Evolutionary conservation across 2,329 filamentous ascomycete genomes (phyloP), one percentile per base, ranked within the genome.

Genomic region (Mycogone perniciosa): DNA sequence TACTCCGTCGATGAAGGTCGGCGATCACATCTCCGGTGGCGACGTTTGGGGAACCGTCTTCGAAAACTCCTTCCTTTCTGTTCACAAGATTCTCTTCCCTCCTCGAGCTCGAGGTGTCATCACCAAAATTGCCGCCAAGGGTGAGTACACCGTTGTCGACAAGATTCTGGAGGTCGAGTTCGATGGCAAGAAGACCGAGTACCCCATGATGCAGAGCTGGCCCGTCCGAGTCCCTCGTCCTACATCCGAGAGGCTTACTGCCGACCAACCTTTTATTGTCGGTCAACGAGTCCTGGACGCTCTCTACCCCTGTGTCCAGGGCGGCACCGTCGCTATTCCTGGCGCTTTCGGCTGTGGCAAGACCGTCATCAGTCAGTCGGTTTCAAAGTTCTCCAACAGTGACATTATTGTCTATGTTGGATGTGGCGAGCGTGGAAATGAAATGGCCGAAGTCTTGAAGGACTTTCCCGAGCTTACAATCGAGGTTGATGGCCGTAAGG

Each of bases 361-460:
- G 84, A 99, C 93, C 64, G 93, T 99, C 76, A 99, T 99, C 73
- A 91, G 86, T 65, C 93, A 99, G 75, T 95, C 89, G 54, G 87
- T 99, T 57, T 99, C 93, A 71, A 99, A 99, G 75, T 99, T 99
- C 78, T 99, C 93, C 66, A 99, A 99, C 84, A 93, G 88, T 70
- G 93, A 99, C 69, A 89, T 97, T 65, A 99, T 99, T 61, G 88
- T 99, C 62, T 99, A 99, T 68, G 93, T 99, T 54, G 93, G 93
- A 74, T 66, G 72, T 29, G 89, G 91, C 62, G 93, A 99, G 75
- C 88, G 93, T 62, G 93, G 93, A 60, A 99, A 99, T 68, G 93
- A 99, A 74, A 99, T 99, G 93, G 93, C 93, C 57, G 93, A 99
- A 80, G 93, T 99, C 61, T 80, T 99, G 80, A 97, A 96, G 88